Base-by-base conservation (phyloP, 352 stramenopile genomes). In the Pythium coloratum region DNA sequence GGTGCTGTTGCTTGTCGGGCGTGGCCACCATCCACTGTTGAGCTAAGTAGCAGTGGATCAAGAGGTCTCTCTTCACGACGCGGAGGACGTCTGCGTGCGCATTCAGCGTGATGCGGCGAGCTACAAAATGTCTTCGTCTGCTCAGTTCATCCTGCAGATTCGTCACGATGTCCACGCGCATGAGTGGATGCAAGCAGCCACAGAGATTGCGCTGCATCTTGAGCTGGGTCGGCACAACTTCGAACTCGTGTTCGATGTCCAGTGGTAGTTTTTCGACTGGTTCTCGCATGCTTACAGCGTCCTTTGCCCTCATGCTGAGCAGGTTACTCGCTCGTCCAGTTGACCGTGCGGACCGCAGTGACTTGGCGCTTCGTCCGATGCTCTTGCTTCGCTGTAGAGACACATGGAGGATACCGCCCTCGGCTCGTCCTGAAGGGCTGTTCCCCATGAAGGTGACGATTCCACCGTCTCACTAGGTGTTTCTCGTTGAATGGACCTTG, bases 201-300 rank as follows among this genome's bases (percentile, higher is more conserved):
- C 67, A 73, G 4, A 73, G 55, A 44, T 73, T 73, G 13, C 61
- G 67, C 47, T 68, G 55, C 61, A 73, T 73, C 55, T 66, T 67
- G 47, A 73, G 55, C 34, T 65, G 49, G 5, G 62, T 16, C n/a
- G 58, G 50, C 18, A 57, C 61, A 14, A 73, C 34, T 49, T 69
- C 67, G 16, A 69, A 69, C 6, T 10, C 24, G 32, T 60, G 10
- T 8, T 49, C 51, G 28, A 70, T 54, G n/a, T 70, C 55, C 1
- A 36, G 13, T 3, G 49, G 60, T 12, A 73, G 20, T 24, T 42
- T 59, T 40, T 71, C 65, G 0, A 10, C 13, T 7, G 55, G 55
- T 20, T 55, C 54, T 9, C 55, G 46, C 8, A 26, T 44, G 13
- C 46, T 53, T 6, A 62, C 13, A 1, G 46, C 16, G 9, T 63